Evolutionary conservation across 768 basidiomycete genomes (phyloP), one percentile per base, ranked within the genome.

Genomic region (Kwoniella sp.): DNA sequence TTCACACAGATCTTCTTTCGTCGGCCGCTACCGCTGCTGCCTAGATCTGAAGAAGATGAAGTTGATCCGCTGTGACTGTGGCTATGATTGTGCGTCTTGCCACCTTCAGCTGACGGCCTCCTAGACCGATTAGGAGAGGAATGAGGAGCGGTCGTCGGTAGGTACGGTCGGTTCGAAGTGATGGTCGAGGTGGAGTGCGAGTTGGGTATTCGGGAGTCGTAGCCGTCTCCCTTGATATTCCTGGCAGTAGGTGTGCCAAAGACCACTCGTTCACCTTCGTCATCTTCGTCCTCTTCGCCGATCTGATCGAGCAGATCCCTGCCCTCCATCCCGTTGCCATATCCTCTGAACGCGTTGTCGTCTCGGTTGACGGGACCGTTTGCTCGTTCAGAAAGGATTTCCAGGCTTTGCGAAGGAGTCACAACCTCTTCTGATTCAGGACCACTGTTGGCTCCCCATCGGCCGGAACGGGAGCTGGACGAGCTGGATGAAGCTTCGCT

Each of bases 1-100:
- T 86, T 85, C 54, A 87, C 80, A 74, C 93, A 96, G 10, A 56
- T 64, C 72, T 79, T 79, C 52, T 51, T 65, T 19, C 72, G 58
- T 17, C 73, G 66, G 27, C 22, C 21, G 21, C 70, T 65, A 30
- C 37, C 48, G 24, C 40, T 37, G 29, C 30, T 27, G 1, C 37
- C 15, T 7, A 33, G 48, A 21, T 53, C 33, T 5, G 64, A 54
- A 7, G 63, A 52, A 27, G 62, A 56, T 17, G 62, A 54, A 21
- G 58, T 50, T 12, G 58, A 60, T 17, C 47, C 30, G 40, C 40
- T 49, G 30, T 49, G 56, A 6, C n/a, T 33, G 48, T 59, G 58
- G 21, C 24, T 22, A 44, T 60, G 58, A 22, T 26, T n/a, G 53
- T 40, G 49, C 19, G 24, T 3, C 7, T 24, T 55, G 29, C 21